A percentile compares a stretch with the other conserved stretches of the same genome.
phyloP scores from a whole-genome alignment of 306 rosid genomes.

The Begonia masoniana region DNA sequence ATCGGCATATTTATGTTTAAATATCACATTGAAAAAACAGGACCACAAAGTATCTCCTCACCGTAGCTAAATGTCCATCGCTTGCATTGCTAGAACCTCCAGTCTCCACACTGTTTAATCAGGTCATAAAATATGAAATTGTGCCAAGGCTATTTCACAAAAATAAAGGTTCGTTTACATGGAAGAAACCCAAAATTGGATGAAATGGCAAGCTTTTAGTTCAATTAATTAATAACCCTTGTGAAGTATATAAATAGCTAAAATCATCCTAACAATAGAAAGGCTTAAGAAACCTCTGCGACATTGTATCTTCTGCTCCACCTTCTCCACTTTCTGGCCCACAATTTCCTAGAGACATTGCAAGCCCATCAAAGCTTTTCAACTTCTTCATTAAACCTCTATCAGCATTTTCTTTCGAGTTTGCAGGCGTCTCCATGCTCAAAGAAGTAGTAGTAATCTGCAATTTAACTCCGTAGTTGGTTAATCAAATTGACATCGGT shows the following conservation, averaged over 20 bases:
- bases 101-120: slow-evolving; percentile 48
- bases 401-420: slow-evolving; percentile 60
- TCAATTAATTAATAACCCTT: no score
- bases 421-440: slow-evolving; percentile 59
- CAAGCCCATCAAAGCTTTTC: slow-evolving; percentile 85
- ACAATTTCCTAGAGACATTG: slow-evolving; percentile 80
- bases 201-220: not conserved
- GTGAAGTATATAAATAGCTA: no score
- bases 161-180: not conserved
- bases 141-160: not conserved
- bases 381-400: slow-evolving; percentile 59
- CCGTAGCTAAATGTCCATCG: slow-evolving; percentile 61
- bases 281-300: slow-evolving; percentile 52
- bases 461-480: slow-evolving; percentile 5
- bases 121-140: slow-evolving; percentile 15
- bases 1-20: no score
- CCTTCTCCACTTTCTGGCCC: slow-evolving; percentile 46
- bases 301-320: slow-evolving; percentile 41
- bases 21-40: not conserved
- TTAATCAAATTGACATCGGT: no score
- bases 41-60: slow-evolving; percentile 18
- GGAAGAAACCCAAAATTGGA: not conserved
- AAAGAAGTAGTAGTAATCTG: slow-evolving; percentile 46
- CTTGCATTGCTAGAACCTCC: slow-evolving; percentile 86
- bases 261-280: no score